Percentiles rank a stretch among this genome's conserved stretches.
Conservation (phyloP, 148 eudicot genomes). For the Fagopyrum homotropicum region DNA sequence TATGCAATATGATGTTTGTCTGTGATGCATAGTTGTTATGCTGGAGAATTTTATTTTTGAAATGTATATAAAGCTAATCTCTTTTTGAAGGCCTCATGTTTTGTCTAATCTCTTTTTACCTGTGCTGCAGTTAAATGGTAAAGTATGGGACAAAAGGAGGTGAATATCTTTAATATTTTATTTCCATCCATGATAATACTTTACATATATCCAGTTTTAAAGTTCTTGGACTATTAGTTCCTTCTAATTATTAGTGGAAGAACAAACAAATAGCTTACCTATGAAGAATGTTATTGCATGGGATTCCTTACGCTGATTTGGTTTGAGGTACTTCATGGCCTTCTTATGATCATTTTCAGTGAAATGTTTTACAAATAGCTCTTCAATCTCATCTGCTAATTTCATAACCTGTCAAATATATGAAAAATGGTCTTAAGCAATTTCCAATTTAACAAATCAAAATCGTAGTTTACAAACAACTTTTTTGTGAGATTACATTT, state of each 20-base stretch:
- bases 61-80: conserved; percentile 22
- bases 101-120: conserved; percentile 3
- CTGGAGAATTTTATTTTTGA: conserved; percentile 19
- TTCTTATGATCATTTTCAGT: conserved; percentile 70
- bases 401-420: conserved; percentile 41
- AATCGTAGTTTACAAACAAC: too few species aligned
- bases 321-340: conserved; percentile 94
- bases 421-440: conserved; percentile 34
- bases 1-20: conserved; percentile 15
- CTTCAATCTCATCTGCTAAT: conserved; percentile 82
- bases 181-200: conserved; percentile 2
- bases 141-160: conserved; percentile 14
- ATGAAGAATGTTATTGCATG: conserved; percentile 88
- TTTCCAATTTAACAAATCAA: neutral
- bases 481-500: neutral
- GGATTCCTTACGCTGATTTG: conserved; percentile 76
- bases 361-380: conserved; percentile 63
- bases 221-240: conserved; percentile 31
- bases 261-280: conserved; percentile 41
- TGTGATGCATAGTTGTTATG: conserved; percentile 1
- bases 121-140: conserved; percentile 6
- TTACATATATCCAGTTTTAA: neutral
- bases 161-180: conserved; percentile 5
- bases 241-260: conserved; percentile 23
- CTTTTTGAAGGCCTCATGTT: conserved; percentile 24